Percentiles rank a stretch among this genome's conserved stretches.
These are phyloP conservation scores for Pseudozyma hubeiensis DNA, from an alignment of 1,284 basidiomycete species.

Conservation along the genomic window DNA sequence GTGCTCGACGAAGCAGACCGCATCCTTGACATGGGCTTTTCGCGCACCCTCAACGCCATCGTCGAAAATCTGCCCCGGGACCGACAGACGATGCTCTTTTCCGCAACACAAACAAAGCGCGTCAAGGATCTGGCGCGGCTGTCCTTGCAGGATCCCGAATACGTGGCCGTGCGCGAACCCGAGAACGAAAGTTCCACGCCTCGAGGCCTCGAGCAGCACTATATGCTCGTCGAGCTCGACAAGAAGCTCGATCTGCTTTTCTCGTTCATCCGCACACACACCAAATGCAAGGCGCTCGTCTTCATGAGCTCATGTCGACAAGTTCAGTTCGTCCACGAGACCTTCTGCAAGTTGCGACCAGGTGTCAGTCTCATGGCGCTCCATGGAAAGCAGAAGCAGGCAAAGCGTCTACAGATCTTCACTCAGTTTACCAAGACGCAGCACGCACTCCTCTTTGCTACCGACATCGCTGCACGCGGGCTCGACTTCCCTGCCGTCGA, in stretches of 20 bases:
- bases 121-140: conserved; percentile 89
- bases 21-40: conserved; percentile 95
- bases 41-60: conserved; percentile 87
- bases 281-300: conserved; percentile 90
- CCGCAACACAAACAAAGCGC: conserved; percentile 93
- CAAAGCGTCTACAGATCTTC: conserved; percentile 76
- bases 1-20: conserved; percentile 97
- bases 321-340: conserved; percentile 86
- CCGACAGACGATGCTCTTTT: conserved; percentile 90
- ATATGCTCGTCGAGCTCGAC: conserved; percentile 84
- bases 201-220: conserved; percentile 87
- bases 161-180: conserved; percentile 73
- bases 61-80: conserved; percentile 78
- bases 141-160: conserved; percentile 84
- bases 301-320: conserved; percentile 97
- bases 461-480: conserved; percentile 96
- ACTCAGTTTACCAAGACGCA: conserved; percentile 60
- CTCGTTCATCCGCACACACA: conserved; percentile 93
- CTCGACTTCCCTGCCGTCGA: conserved; percentile 96
- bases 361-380: conserved; percentile 90
- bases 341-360: conserved; percentile 93
- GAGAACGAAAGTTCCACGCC: conserved; percentile 72
- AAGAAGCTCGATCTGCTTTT: conserved; percentile 91
- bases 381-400: conserved; percentile 97
- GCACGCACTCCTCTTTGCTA: conserved; percentile 71